These are phyloP conservation scores for Stentor coeruleus DNA, from an alignment of 73 alveolate species.

Conservation along the genomic window DNA sequence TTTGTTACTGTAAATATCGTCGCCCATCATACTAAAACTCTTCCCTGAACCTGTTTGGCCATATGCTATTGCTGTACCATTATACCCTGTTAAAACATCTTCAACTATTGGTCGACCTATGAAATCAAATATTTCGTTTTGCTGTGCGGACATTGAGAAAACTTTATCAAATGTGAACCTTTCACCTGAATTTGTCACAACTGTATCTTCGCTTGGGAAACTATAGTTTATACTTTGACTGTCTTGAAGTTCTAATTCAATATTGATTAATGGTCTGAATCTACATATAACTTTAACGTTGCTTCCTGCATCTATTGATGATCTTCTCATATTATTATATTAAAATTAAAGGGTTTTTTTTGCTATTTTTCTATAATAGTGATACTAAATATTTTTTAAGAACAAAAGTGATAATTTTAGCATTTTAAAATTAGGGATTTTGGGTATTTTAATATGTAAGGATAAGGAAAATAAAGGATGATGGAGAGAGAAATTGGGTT, in stretches of 20 bases:
- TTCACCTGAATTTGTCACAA: neutral
- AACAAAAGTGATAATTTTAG: no score
- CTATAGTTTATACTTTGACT: neutral
- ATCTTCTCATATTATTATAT: neutral
- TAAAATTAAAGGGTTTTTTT: no score
- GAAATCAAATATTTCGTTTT: conserved; percentile 45
- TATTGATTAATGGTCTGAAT: conserved; percentile 1
- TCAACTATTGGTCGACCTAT: conserved; percentile 50
- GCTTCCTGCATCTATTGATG: neutral
- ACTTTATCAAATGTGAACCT: conserved; percentile 43
- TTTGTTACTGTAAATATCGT: conserved; percentile 28
- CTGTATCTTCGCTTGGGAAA: neutral
- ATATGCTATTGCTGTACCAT: conserved; percentile 94
- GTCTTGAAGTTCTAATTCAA: neutral
- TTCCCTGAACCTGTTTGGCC: conserved; percentile 98
- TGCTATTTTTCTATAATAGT: no score
- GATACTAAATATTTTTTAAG: no score
- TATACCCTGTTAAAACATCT: conserved; percentile 86
- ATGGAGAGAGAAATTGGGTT: no score
- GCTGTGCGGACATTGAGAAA: conserved; percentile 36
- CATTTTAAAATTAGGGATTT: no score
- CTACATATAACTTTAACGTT: neutral
- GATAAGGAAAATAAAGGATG: no score
- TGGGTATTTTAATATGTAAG: no score
- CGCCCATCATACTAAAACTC: conserved; percentile 93